phyloP scores from a whole-genome alignment of 805 yeast species.

The Hanseniaspora thailandica region DNA sequence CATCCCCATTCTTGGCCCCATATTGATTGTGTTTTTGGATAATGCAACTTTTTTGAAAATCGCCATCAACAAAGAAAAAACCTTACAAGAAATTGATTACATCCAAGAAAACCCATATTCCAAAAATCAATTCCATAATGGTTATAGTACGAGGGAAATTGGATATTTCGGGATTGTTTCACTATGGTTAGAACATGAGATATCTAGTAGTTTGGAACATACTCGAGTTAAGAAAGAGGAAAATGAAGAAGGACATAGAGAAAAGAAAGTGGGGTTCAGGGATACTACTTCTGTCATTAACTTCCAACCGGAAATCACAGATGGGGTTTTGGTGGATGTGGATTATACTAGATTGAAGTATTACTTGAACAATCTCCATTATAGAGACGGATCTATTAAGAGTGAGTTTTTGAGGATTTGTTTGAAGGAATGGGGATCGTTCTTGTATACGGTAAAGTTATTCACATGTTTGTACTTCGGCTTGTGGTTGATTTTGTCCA shows the following conservation, averaged over 20 bases:
- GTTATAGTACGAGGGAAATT: not conserved
- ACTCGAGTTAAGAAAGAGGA: not conserved
- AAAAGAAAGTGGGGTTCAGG: slow-evolving; percentile 6
- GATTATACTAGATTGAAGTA: slow-evolving; percentile 9
- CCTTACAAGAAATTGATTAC: not conserved
- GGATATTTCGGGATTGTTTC: slow-evolving; percentile 11
- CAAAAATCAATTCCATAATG: not conserved
- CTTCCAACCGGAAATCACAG: not conserved
- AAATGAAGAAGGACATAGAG: not conserved
- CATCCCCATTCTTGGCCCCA: not conserved
- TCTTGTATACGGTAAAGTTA: not conserved
- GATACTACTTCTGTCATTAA: not conserved
- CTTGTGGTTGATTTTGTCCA: not conserved
- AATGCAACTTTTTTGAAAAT: not conserved
- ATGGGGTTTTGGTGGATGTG: not conserved
- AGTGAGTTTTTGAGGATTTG: slow-evolving; percentile 1
- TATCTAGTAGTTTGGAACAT: not conserved
- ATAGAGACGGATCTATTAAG: not conserved
- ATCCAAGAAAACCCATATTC: not conserved
- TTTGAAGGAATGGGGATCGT: not conserved
- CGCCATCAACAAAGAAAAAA: not conserved
- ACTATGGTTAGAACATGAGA: not conserved
- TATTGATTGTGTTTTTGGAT: not conserved
- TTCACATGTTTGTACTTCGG: not conserved
- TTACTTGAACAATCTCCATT: not conserved